Evolutionary conservation across 345 rosid species (phyloP).

Genomic region (Eucalyptus viminalis): DNA sequence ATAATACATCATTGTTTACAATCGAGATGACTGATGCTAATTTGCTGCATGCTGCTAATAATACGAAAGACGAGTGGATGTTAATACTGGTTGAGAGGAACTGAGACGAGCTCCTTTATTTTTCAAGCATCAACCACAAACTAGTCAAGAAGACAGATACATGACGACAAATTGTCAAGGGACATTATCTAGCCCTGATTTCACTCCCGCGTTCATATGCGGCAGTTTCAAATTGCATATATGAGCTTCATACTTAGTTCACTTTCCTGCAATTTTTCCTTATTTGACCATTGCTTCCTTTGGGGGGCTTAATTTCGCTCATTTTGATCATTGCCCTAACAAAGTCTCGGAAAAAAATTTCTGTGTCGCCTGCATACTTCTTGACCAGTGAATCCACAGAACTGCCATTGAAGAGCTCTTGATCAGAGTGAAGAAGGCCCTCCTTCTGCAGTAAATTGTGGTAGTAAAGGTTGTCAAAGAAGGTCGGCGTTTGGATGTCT

Average conservation of each 20-base stretch:
- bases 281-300: not conserved
- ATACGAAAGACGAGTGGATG: not conserved
- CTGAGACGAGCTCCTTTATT: not conserved
- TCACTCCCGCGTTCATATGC: not conserved
- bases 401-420: conserved; percentile 16
- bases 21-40: not conserved
- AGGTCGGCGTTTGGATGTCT: conserved; percentile 39
- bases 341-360: not conserved
- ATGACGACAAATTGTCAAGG: not conserved
- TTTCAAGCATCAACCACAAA: not conserved
- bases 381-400: not conserved
- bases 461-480: conserved; percentile 63
- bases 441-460: conserved; percentile 61
- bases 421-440: conserved; percentile 78
- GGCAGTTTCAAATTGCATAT: not conserved
- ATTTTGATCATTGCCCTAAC: not conserved
- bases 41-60: not conserved
- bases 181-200: not conserved
- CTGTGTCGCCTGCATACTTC: not conserved
- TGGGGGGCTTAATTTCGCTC: not conserved
- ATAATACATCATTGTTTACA: not conserved
- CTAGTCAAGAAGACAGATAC: not conserved
- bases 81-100: not conserved
- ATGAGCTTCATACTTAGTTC: not conserved
- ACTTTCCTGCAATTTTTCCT: not conserved